Percentiles rank a stretch among this genome's conserved stretches.
Evolutionary conservation across 192 early-diverging fungal species (phyloP).

Genomic region (Umbelopsis ramanniana): DNA sequence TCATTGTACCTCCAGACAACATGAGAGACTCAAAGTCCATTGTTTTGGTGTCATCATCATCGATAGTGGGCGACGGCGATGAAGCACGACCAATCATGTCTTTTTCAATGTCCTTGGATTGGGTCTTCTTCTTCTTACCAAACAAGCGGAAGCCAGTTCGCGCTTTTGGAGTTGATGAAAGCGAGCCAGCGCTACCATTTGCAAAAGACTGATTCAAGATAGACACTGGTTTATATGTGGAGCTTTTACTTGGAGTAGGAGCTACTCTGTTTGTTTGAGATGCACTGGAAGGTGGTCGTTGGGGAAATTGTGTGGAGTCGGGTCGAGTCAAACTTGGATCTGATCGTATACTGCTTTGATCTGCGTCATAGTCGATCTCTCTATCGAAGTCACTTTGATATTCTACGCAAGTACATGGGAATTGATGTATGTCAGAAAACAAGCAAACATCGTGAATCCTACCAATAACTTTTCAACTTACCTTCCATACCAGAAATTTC

Average conservation of each 20-base stretch:
- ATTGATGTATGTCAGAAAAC: background rate
- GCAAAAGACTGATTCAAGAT: constrained; percentile 19
- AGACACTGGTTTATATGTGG: constrained; percentile 4
- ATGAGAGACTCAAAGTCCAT: constrained; percentile 60
- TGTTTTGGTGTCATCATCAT: constrained; percentile 48
- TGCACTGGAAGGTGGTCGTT: constrained; percentile 4
- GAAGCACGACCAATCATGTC: constrained; percentile 6
- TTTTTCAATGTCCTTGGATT: background rate
- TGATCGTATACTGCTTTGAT: constrained; percentile 10
- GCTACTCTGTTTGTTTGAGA: background rate
- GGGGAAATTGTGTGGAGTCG: background rate
- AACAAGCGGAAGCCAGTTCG: constrained; percentile 31
- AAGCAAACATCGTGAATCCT: background rate
- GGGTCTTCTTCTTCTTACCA: constrained; percentile 29
- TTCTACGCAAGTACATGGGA: background rate
- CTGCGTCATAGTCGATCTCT: background rate
- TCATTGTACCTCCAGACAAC: constrained; percentile 54
- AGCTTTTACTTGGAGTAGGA: background rate
- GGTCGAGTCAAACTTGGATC: background rate
- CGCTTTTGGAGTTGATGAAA: background rate
- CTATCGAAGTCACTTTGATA: background rate
- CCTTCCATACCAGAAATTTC: background rate
- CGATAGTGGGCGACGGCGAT: constrained; percentile 27
- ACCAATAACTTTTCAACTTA: constrained; percentile 17
- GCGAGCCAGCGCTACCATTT: constrained; percentile 19